Evolutionary conservation across 2,329 filamentous ascomycete genomes (phyloP).

Genomic region (Xylariaceae sp.): DNA sequence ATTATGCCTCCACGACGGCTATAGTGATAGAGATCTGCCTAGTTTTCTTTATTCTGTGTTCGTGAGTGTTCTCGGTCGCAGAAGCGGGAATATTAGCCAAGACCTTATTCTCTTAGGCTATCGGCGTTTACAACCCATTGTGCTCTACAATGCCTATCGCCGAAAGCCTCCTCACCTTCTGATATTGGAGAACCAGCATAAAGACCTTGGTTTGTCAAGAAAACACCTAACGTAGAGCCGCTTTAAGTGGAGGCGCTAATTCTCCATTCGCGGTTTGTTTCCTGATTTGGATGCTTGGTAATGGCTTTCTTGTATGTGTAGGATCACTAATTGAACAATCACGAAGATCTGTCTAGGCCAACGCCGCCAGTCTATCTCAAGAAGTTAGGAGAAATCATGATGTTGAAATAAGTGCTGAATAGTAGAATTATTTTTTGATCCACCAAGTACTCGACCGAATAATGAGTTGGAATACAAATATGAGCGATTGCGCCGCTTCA

Average conservation of each 20-base stretch:
- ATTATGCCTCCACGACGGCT: too few relatives aligned
- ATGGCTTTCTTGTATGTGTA: neutral
- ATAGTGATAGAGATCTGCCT: too few relatives aligned
- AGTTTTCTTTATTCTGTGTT: too few relatives aligned
- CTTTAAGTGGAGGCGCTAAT: neutral
- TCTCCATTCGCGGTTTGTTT: slow-evolving; percentile 16
- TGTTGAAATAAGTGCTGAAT: too few relatives aligned
- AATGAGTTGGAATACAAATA: slow-evolving; percentile 7
- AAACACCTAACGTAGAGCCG: neutral
- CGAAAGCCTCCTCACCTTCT: too few relatives aligned
- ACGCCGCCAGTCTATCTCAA: neutral
- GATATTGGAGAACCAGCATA: neutral
- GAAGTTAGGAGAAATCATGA: too few relatives aligned
- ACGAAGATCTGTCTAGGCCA: neutral
- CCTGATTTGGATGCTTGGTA: slow-evolving; percentile 14
- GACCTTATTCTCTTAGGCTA: too few relatives aligned
- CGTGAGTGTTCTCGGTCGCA: too few relatives aligned
- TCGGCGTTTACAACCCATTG: too few relatives aligned
- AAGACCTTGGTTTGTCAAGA: neutral
- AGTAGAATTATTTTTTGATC: too few relatives aligned
- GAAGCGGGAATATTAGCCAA: too few relatives aligned
- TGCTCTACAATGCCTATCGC: too few relatives aligned
- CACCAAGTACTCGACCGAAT: neutral
- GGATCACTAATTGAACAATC: slow-evolving; percentile 7
- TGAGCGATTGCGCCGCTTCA: neutral